Base-by-base conservation (phyloP, 345 rosid genomes). In the Durio zibethinus region DNA sequence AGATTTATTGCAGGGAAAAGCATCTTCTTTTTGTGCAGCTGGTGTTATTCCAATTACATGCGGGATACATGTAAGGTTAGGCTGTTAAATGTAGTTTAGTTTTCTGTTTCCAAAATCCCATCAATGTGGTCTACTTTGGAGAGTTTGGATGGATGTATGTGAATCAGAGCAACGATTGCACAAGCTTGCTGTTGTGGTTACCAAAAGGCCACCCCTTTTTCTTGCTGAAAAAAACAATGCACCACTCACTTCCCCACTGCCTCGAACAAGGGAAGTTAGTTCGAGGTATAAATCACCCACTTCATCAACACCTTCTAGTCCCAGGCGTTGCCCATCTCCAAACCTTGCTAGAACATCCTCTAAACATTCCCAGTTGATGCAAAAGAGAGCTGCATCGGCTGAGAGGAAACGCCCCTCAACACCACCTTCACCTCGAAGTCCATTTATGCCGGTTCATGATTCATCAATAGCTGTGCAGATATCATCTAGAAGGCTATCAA, bases 361-460 rank as follows among this genome's bases (percentile, higher is more conserved):
- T 60, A 54, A 89, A 2, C 80, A 81, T 64, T 86, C 93, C 67
- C 94, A 85, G 64, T 74, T 82, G 76, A 87, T 82, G 78, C 79
- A 89, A 15, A 97, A 90, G 82, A 90, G 98, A 88, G 85, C 97
- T 3, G 78, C 80, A 75, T 92, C 99, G 18, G 97, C 95, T 2
- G 99, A 94, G 81, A 89, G 99, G 85, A 87, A 85, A 83, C 97
- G 96, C 57, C 94, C 97, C 60, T 85, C 97, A 50, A 87, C 95
- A 52, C 94, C 98, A 9, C 81, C 91, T 16, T 87, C 95, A 15
- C 93, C 93, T 3, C 76, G 81, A 64, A 82, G 88, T 33, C 91
- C 89, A 1, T 88, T 87, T 76, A 97, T 98, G 12, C 97, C 98
- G 0, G 88, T 92, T 78, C 82, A 82, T 62, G 99, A 92, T 21